Evolutionary conservation across 2,329 filamentous ascomycete genomes (phyloP).

Genomic region (Leptoxyphium fumago): DNA sequence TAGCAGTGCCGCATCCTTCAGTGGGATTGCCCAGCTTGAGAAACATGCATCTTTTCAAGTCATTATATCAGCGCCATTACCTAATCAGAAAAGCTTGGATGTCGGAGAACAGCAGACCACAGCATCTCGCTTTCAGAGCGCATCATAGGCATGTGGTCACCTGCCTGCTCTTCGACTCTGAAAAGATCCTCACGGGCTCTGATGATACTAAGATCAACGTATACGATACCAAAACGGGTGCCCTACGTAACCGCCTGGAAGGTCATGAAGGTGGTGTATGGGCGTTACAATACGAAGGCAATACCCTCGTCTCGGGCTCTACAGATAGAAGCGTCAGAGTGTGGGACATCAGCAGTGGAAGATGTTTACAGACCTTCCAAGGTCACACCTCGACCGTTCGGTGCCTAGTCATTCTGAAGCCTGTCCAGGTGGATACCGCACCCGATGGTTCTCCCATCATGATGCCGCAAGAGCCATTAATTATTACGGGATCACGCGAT

Average conservation of each 20-base stretch:
- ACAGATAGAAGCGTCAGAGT: slow-evolving; percentile 97
- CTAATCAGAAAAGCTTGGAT: slow-evolving; percentile 91
- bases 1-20: slow-evolving; percentile 67
- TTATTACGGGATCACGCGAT: slow-evolving; percentile 93
- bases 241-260: slow-evolving; percentile 65
- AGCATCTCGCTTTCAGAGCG: slow-evolving; percentile 89
- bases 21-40: slow-evolving; percentile 65
- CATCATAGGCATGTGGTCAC: slow-evolving; percentile 95
- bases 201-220: slow-evolving; percentile 97
- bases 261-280: slow-evolving; percentile 96
- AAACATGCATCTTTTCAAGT: slow-evolving; percentile 87
- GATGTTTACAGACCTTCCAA: slow-evolving; percentile 90
- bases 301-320: slow-evolving; percentile 86
- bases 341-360: slow-evolving; percentile 90
- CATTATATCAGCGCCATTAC: slow-evolving; percentile 82
- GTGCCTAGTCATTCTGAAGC: slow-evolving; percentile 87
- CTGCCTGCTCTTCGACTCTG: slow-evolving; percentile 90
- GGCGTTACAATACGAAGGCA: slow-evolving; percentile 92
- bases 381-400: slow-evolving; percentile 95
- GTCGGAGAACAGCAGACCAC: slow-evolving; percentile 62
- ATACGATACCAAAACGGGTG: slow-evolving; percentile 91
- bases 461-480: slow-evolving; percentile 86
- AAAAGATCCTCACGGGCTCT: slow-evolving; percentile 95
- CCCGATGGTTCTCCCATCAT: slow-evolving; percentile 62
- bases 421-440: slow-evolving; percentile 58